Evolutionary conservation across 352 stramenopile genomes (phyloP), one percentile per base, ranked within the genome.

Genomic region (Phytophthora pluvialis): DNA sequence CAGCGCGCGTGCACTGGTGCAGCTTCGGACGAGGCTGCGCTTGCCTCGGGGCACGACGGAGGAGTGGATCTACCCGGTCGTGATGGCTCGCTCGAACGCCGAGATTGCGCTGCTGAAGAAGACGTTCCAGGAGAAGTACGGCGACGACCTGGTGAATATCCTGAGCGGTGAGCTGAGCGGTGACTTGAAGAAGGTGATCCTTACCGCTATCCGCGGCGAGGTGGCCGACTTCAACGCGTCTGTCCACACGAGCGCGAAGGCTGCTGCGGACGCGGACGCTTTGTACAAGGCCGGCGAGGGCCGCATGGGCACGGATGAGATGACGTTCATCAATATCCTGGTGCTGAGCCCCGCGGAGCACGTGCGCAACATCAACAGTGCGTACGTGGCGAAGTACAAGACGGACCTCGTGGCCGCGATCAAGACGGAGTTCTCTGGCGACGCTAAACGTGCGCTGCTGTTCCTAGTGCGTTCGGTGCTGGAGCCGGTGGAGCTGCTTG

Each of bases 101-200:
- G 81, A 89, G 53, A 78, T 91, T 55, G 71, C 70, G 66, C 79
- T 91, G 55, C 67, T 89, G 39, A 89, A 92, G 74, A 86, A 86
- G 69, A 79, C 80, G 0, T 90, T 72, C 65, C 77, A 76, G 18
- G 70, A 87, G 8, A 1, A 78, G 6, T 75, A 83, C 54, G 62
- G 68, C 28, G 61, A 83, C 13, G 81, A 90, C 25, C 60, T 92
- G 7, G 67, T 74, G 11, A 73, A 73, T 12, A 60, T 70, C 11
- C 18, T 90, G 38, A n/a, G 81, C 31, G 59, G 56, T 35, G 78
- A 89, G 16, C 51, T 92, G 5, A 66, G 77, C 18, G 81, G 83
- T 38, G 75, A 88, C 49, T 68, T 90, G 49, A 76, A 75, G 52
- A 86, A 84, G 69, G 68, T 88, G 25, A 72, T 90, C 54, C 45